These are phyloP conservation scores for Maudiozyma barnettii DNA, from an alignment of 805 yeast genomes.

Conservation along the genomic window DNA sequence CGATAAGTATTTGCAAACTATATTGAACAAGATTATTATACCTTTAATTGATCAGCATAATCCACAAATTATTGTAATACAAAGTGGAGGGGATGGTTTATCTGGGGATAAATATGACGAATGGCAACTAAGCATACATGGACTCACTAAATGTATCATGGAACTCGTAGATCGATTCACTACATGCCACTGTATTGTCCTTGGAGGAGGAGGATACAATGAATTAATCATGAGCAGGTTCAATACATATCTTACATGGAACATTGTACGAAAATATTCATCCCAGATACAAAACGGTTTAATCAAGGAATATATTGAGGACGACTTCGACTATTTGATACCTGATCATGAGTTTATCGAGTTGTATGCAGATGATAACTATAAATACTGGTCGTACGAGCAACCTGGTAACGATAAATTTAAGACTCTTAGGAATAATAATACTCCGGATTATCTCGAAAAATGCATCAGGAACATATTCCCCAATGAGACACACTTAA, in stretches of 20 bases:
- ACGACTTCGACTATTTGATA: conserved; percentile 35
- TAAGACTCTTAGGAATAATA: conserved; percentile 28
- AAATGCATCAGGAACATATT: not conserved
- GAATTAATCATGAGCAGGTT: conserved; percentile 51
- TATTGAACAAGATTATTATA: conserved; percentile 34
- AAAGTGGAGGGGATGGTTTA: conserved; percentile 69
- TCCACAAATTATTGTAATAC: conserved; percentile 52
- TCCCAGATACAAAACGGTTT: not conserved
- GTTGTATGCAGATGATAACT: conserved; percentile 35
- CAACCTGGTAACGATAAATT: conserved; percentile 27
- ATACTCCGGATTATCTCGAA: conserved; percentile 5
- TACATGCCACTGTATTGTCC: conserved; percentile 24
- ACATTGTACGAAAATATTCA: conserved; percentile 9
- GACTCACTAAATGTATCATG: conserved; percentile 33
- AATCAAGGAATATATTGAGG: conserved; percentile 3
- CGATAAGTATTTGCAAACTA: conserved; percentile 34
- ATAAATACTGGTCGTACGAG: conserved; percentile 40
- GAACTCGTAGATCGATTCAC: conserved; percentile 19
- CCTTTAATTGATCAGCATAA: conserved; percentile 33
- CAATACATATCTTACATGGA: conserved; percentile 35
- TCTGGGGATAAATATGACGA: conserved; percentile 52
- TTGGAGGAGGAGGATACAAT: conserved; percentile 78
- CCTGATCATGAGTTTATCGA: conserved; percentile 44
- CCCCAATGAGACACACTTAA: too few species aligned
- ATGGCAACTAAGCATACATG: conserved; percentile 59